Evolutionary conservation across 495 filamentous ascomycete genomes (phyloP).

Genomic region (Trichocladium uniseriatum): DNA sequence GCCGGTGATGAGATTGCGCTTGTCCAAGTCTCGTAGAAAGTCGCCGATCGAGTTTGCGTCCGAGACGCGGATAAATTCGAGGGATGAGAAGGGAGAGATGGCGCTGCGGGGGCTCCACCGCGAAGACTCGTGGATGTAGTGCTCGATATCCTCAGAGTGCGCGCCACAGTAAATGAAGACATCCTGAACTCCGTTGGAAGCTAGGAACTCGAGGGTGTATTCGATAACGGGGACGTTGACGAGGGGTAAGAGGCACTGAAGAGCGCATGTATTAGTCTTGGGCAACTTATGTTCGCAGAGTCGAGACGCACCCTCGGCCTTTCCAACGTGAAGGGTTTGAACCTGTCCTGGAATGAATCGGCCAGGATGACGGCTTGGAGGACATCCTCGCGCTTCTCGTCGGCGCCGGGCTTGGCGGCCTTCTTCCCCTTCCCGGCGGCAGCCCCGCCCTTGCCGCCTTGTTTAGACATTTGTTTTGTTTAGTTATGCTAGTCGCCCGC

Average conservation of each 20-base stretch:
- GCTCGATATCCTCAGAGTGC: slow-evolving; percentile 82
- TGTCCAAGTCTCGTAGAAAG: slow-evolving; percentile 89
- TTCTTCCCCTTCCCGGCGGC: slow-evolving; percentile 49
- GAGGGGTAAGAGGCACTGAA: slow-evolving; percentile 82
- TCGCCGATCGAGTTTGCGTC: slow-evolving; percentile 79
- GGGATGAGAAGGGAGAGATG: slow-evolving; percentile 73
- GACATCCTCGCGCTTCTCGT: slow-evolving; percentile 70
- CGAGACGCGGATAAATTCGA: slow-evolving; percentile 79
- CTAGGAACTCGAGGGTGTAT: slow-evolving; percentile 94
- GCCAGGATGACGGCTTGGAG: slow-evolving; percentile 87
- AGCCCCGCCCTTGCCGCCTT: slow-evolving; percentile 34
- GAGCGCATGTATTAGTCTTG: slow-evolving; percentile 2
- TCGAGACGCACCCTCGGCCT: slow-evolving; percentile 63
- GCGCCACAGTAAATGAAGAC: slow-evolving; percentile 86
- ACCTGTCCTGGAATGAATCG: slow-evolving; percentile 88
- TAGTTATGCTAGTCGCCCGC: too few relatives aligned
- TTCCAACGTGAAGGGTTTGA: slow-evolving; percentile 81
- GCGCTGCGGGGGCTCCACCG: slow-evolving; percentile 36
- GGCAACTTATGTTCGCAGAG: too few relatives aligned
- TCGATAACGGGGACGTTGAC: slow-evolving; percentile 93
- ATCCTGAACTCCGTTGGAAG: slow-evolving; percentile 84
- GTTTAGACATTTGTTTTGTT: slow-evolving; percentile 34
- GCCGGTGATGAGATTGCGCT: slow-evolving; percentile 70
- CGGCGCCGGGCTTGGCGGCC: slow-evolving; percentile 37
- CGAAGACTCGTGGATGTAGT: slow-evolving; percentile 54